Base-by-base conservation (phyloP, 257 asterid genomes). In the Perilla frutescens region DNA sequence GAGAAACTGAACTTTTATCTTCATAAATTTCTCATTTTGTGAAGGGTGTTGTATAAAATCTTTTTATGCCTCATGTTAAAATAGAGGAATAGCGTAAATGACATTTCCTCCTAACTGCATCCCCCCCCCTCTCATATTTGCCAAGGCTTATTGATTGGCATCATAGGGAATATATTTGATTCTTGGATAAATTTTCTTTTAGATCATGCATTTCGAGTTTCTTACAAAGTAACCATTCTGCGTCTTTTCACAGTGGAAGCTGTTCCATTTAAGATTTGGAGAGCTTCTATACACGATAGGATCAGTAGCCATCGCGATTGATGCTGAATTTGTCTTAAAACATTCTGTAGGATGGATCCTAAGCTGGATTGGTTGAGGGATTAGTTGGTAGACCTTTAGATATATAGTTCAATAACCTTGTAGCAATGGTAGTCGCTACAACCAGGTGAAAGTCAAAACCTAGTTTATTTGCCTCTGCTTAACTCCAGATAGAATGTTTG, bases 181-280 rank as follows among this genome's bases (percentile, higher is more conserved):
- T 70, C 43, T 6, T 43, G 13, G 66, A 41, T 41, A 26, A 31
- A 11, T 71, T 71, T 67, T 44, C 59, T n/a, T 71, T 55, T 3
- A 4, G 49, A n/a, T 44, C 5, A 58, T 26, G 29, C 14, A 20
- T 10, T 6, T 61, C 5, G 50, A n/a, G 31, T 10, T 37, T 62
- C 70, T 54, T 51, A 39, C 41, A 39, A 2, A 48, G 11, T 41
- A 4, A 37, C 26, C 62, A 37, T 51, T 39, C 64, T 20, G 31
- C 53, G 37, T 68, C 2, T 26, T 68, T 20, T 53, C 53, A 2
- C n/a, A 9, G 7, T 39, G 12, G 56, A 43, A 20, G 31, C 55
- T 20, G 37, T 8, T 4, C 4, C 39, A 10, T 9, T 2, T 57
- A 9, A 58, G 5, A 29, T 58, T 32, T 32, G 15, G 15, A 31